A percentile compares a stretch with the other conserved stretches of the same genome.
Conservation (phyloP, 164 flowering plant species). For the Magnolia changhungtana region DNA sequence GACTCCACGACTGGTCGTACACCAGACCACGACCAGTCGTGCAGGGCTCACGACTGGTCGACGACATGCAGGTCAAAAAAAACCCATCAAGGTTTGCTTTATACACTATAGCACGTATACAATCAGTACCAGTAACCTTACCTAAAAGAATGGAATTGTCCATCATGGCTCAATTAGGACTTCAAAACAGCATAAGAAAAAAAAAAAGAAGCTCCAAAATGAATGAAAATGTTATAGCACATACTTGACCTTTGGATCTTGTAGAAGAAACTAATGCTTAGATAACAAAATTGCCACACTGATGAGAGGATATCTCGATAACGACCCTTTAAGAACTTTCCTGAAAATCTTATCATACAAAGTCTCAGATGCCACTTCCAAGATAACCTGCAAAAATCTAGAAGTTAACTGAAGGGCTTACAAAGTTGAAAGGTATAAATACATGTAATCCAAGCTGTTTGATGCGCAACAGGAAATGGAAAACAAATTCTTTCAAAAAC, state of each 20-base stretch:
- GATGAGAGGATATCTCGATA: slow-evolving; percentile 64
- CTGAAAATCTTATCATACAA: slow-evolving; percentile 57
- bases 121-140: too few species aligned
- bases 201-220: too few species aligned
- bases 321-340: slow-evolving; percentile 59
- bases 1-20: too few species aligned
- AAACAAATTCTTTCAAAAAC: too few species aligned
- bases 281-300: slow-evolving; percentile 77
- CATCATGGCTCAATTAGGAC: too few species aligned
- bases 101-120: too few species aligned
- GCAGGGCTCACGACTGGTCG: too few species aligned
- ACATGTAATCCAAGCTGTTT: background rate
- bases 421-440: background rate
- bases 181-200: too few species aligned
- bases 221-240: slow-evolving; percentile 15
- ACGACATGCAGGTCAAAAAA: too few species aligned
- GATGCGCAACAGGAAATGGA: background rate
- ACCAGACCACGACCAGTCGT: too few species aligned
- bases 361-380: slow-evolving; percentile 80
- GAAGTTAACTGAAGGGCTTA: background rate
- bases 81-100: too few species aligned
- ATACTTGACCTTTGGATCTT: slow-evolving; percentile 58
- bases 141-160: too few species aligned
- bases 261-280: slow-evolving; percentile 82
- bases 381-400: slow-evolving; percentile 59